Base-by-base conservation (phyloP, 352 stramenopile species). In the Globisporangium sylvaticum region DNA sequence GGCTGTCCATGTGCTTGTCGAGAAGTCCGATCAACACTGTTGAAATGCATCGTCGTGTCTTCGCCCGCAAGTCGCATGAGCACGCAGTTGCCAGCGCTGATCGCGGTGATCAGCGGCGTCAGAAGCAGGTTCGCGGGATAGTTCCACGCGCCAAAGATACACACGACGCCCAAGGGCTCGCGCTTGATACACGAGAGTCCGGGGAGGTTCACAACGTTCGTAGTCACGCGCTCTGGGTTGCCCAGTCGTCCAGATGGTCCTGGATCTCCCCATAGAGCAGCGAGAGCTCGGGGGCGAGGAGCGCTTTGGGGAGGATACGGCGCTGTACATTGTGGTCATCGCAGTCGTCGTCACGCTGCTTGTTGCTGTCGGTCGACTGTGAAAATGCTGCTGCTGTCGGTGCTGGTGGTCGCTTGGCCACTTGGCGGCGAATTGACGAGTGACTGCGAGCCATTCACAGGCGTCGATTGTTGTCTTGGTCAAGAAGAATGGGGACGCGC, bases 41-140 rank as follows among this genome's bases (percentile, higher is more conserved):
- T 89, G 9, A 84, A 69, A 68, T 86, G 80, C 37, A 69, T 73
- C 18, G 75, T 81, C 32, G 81, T 92, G 65, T 98, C 78, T 58
- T 98, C 93, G 29, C 83, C 95, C 0, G 96, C 94, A 0, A 93
- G 65, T 34, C 98, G 98, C 53, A 99, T 56, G 15, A 99, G 64
- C 20, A 72, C 87, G n/a, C 87, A 92, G 83, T 99, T 99, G 12
- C 97, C 97, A 0, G 91, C 96, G 8, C 81, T 81, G 20, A 98
- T 65, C 9, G 86, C 89, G 6, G 81, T 83, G 6, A 94, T 71
- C 4, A 97, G 67, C 18, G 91, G 90, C 67, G 83, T 78, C 6
- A 98, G 62, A 20, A 78, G 64, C 46, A 98, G 69, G 20, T 82
- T 73, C 20, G 98, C 63, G 0, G 95, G 95, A 68, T 97, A 98